Evolutionary conservation across 2,329 filamentous ascomycete species (phyloP).

Genomic region (Monilinia laxa): DNA sequence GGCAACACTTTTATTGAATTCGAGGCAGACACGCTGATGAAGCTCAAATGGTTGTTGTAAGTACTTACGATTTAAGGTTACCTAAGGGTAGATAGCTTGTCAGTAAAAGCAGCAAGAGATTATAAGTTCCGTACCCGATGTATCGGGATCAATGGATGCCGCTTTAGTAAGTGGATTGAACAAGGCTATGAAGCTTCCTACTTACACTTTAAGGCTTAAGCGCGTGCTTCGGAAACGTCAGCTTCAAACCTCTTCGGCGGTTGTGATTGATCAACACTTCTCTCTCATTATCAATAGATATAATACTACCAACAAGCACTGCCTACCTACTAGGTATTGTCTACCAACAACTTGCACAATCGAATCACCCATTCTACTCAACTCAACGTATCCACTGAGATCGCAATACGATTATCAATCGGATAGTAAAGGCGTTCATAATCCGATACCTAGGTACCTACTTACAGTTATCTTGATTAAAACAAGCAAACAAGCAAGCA

Average conservation of each 20-base stretch:
- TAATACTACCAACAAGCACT: not conserved
- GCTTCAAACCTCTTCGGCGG: conserved; percentile 3
- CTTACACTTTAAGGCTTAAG: not conserved
- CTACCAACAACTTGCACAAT: not conserved
- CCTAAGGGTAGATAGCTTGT: conserved; percentile 20
- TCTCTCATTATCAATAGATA: not conserved
- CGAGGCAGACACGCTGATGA: conserved; percentile 40
- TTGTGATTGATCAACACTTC: too few relatives aligned
- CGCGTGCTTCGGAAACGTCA: conserved; percentile 21
- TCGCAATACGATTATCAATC: not conserved
- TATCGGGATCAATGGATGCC: not conserved
- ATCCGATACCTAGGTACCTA: not conserved
- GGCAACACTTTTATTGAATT: conserved; percentile 10
- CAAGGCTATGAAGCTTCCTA: conserved; percentile 3
- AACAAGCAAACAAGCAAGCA: not conserved
- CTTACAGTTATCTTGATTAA: not conserved
- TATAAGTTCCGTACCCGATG: fast-evolving
- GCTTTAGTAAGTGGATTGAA: not conserved
- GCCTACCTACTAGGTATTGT: not conserved
- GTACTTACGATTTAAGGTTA: conserved; percentile 21
- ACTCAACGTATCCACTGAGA: not conserved
- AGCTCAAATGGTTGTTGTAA: conserved; percentile 29
- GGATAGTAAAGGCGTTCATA: not conserved
- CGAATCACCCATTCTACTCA: not conserved
- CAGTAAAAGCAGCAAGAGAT: not conserved